Evolutionary conservation across 768 basidiomycete species (phyloP).

Genomic region (Amanita subjunquillea): DNA sequence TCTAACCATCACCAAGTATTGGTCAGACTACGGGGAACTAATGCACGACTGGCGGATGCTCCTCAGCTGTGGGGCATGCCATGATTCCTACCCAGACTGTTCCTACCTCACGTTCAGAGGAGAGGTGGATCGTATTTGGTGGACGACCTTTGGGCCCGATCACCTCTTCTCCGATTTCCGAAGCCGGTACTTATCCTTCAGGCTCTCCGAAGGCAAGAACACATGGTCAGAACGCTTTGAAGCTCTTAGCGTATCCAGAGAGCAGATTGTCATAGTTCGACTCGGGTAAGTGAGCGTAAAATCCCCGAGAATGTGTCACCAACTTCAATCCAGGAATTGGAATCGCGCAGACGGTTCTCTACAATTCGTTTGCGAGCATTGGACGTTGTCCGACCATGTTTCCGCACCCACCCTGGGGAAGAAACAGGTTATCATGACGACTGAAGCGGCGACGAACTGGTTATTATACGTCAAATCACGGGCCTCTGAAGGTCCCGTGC

Average conservation of each 20-base stretch:
- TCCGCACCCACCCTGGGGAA: not conserved
- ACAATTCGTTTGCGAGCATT: not conserved
- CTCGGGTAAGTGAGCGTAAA: not conserved
- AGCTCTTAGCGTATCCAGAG: not conserved
- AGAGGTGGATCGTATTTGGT: conserved; percentile 19
- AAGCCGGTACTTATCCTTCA: not conserved
- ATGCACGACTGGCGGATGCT: conserved; percentile 17
- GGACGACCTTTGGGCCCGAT: conserved; percentile 13
- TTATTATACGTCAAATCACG: not conserved
- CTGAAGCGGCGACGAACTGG: conserved; percentile 1
- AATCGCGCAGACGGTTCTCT: not conserved
- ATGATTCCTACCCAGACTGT: conserved; percentile 5
- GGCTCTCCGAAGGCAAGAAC: not conserved
- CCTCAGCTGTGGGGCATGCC: conserved; percentile 10
- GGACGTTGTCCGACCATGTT: not conserved
- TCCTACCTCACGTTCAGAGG: conserved; percentile 10
- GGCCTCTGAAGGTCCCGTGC: not conserved
- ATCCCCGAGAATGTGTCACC: not conserved
- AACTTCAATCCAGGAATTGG: conserved; percentile 1
- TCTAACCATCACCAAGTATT: conserved; percentile 5
- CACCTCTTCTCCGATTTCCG: conserved; percentile 15
- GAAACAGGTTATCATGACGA: not conserved
- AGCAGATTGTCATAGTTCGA: not conserved
- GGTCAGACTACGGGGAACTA: conserved; percentile 14
- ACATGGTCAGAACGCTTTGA: not conserved